phyloP scores from a whole-genome alignment of 139 green algal genomes.

The Ettlia oleoabundans region DNA sequence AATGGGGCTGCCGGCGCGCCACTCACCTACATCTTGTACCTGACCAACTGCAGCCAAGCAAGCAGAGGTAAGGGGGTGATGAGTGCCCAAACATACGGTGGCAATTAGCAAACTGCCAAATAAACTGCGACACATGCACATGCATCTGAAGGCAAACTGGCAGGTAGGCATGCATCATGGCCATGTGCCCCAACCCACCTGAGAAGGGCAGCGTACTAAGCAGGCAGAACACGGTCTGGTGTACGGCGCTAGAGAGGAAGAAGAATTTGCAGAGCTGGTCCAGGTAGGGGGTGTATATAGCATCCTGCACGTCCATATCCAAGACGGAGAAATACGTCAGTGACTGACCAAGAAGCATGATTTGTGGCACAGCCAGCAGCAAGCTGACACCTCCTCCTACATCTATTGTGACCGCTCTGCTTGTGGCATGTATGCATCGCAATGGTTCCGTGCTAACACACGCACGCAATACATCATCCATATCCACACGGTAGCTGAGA shows the following conservation, averaged over 20 bases:
- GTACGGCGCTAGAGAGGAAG: slow-evolving; percentile 65
- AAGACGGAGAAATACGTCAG: background rate
- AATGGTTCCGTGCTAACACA: background rate
- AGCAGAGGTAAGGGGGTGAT: too few relatives aligned
- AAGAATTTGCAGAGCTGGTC: slow-evolving; percentile 66
- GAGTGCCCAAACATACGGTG: too few relatives aligned
- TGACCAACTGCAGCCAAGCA: slow-evolving; percentile 31
- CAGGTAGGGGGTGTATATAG: slow-evolving; percentile 54
- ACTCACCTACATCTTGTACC: slow-evolving; percentile 53
- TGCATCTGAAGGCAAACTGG: background rate
- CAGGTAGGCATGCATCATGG: background rate
- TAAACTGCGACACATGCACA: background rate
- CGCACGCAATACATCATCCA: too few relatives aligned
- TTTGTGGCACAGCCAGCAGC: background rate
- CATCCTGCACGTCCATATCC: background rate
- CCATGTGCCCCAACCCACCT: slow-evolving; percentile 10
- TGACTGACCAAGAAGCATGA: background rate
- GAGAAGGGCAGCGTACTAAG: slow-evolving; percentile 68
- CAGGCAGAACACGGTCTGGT: slow-evolving; percentile 71
- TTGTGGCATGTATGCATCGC: background rate
- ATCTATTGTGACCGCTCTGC: background rate
- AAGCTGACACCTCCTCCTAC: background rate
- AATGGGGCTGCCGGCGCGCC: too few relatives aligned
- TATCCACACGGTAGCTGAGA: too few relatives aligned
- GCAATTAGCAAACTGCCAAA: too few relatives aligned